Evolutionary conservation across 495 filamentous ascomycete genomes (phyloP), one percentile per base, ranked within the genome.

Genomic region (Penicillium taxi): DNA sequence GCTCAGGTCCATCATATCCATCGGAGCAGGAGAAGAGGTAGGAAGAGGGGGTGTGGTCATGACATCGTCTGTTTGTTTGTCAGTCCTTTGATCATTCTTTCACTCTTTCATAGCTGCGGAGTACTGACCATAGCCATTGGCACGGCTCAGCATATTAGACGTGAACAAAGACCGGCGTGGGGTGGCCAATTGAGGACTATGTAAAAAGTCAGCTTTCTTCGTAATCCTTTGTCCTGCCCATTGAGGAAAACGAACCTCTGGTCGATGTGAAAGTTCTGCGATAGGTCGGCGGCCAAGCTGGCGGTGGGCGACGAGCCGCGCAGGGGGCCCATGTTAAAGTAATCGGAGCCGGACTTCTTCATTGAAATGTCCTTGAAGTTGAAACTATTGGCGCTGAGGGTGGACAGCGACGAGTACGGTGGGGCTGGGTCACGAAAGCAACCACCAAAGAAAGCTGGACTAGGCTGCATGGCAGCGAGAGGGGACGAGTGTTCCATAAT

Each of bases 251-350:
- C 25, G 60, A 58, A 94, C 89, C 86, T 93, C 46, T 81, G 80
- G 55, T 94, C 88, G 52, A 94, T 80, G 47, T 87, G 87, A 51
- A 96, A 94, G 68, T 96, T 98, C 57, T 94, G 87, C 28, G 88
- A 95, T 48, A 96, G 72, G 59, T 96, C 91, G 28, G 87, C 87
- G 14, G 87, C 90, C 43, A 98, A 64, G 51, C 84, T 91, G 2
- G 86, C 78, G 20, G 86, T 84, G 6, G 91, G 91, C 25, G 91
- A 98, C 6, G 91, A 94, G 17, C 86, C 86, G 35, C 78, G 78
- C 39, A 86, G 66, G 16, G 76, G 70, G 48, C 83, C 82, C 46
- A 82, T 60, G 66, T 93, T 93, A 66, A 90, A 94, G 47, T 93
- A 90, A 35, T 67, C 56, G 12, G 58, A 41, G 22, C 58, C 67